Evolutionary conservation across 805 yeast species (phyloP).

Genomic region (Saccharomycopsis fibuligera): DNA sequence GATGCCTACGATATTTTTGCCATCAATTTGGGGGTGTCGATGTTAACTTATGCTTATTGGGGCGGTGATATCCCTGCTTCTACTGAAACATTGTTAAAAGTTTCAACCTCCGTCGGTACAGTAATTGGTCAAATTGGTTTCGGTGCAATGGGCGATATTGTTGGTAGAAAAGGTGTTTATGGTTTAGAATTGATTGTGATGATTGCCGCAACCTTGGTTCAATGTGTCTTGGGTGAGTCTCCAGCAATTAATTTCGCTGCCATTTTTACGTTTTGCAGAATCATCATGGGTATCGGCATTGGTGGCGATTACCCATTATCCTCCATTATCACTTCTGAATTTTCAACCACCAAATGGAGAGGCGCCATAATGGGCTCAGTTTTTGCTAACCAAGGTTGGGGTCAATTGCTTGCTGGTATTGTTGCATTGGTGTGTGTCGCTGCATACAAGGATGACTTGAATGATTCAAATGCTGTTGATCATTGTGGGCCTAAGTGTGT

Average conservation of each 20-base stretch:
- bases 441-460: conserved; percentile 62
- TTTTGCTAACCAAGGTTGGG: conserved; percentile 96
- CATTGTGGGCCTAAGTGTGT: conserved; percentile 63
- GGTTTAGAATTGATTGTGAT: conserved; percentile 82
- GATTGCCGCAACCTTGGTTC: conserved; percentile 72
- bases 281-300: conserved; percentile 90
- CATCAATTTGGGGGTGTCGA: conserved; percentile 72
- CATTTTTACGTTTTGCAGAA: conserved; percentile 69
- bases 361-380: conserved; percentile 97
- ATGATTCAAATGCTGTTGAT: conserved; percentile 44
- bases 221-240: conserved; percentile 67
- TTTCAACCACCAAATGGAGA: conserved; percentile 93
- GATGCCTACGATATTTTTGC: conserved; percentile 93
- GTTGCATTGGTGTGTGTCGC: conserved; percentile 72
- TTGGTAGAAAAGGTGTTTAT: conserved; percentile 84
- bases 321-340: conserved; percentile 85
- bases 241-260: conserved; percentile 72
- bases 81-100: conserved; percentile 71
- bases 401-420: conserved; percentile 83
- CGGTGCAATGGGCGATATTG: conserved; percentile 72
- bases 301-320: conserved; percentile 97
- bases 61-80: conserved; percentile 53
- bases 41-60: conserved; percentile 79
- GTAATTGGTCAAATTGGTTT: conserved; percentile 86
- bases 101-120: conserved; percentile 90